Base-by-base conservation (phyloP, 2,329 filamentous ascomycete species). In the Xylaria sp. region DNA sequence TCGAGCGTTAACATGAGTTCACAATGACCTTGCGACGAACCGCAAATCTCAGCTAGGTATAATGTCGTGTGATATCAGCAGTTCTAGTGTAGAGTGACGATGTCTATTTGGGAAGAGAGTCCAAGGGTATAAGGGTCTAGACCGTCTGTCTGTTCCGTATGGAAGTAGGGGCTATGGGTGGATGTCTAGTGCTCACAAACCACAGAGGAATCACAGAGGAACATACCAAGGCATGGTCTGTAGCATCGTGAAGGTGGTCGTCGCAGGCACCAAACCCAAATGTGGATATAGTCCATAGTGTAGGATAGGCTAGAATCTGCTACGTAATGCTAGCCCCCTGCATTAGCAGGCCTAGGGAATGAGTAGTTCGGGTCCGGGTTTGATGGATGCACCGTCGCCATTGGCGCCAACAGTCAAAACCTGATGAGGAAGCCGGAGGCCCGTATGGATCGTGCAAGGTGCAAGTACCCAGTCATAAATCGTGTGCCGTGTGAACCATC, bases 201-300 rank as follows among this genome's bases (percentile, higher is more conserved):
- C 33, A n/a, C n/a, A n/a, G n/a, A n/a, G n/a, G n/a, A n/a, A n/a
- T n/a, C n/a, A n/a, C n/a, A n/a, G n/a, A n/a, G n/a, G n/a, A 36
- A 31, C 25, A 25, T n/a, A 50, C 25, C 42, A 17, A 9, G 25
- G 27, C 27, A 44, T 44, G 50, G 39, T 31, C 25, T 56, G 45
- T 33, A 51, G 60, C 59, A 70, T 70, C 68, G 68, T 68, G 58
- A 70, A 63, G 51, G 58, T 70, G 62, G 68, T 68, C 68, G 68
- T 70, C 68, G 68, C 68, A 61, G n/a, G 63, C 57, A 49, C 65
- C 65, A 69, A 61, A 39, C 67, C 57, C 55, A 53, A 67, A 62
- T 49, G 54, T 47, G 59, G 13, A 63, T 38, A 57, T 38, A 54
- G 38, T 44, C n/a, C n/a, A n/a, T n/a, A n/a, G 60, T 49, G 17